Conservation (phyloP, 2,329 filamentous ascomycete genomes). For the Penicillium sp. region DNA sequence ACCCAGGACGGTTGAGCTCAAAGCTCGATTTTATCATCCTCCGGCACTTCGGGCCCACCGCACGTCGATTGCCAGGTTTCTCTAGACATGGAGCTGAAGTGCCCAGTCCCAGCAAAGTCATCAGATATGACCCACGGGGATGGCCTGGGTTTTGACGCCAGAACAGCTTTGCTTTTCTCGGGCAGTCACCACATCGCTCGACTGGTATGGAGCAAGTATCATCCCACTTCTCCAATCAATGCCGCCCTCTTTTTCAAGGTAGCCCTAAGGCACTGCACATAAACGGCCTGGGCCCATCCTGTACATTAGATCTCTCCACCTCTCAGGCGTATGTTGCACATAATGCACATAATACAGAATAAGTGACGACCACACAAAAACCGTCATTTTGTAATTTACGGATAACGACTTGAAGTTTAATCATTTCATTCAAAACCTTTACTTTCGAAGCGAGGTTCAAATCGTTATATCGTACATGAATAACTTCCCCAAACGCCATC, state of each 20-base stretch:
- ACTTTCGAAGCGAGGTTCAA: slow-evolving; percentile 6
- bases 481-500: slow-evolving; percentile 92
- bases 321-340: not conserved
- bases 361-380: not conserved
- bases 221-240: not conserved
- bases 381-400: not conserved
- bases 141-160: not conserved
- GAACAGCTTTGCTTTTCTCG: not conserved
- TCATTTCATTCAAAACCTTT: slow-evolving; percentile 1
- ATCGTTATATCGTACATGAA: slow-evolving; percentile 72
- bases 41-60: not conserved
- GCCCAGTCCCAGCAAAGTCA: not conserved
- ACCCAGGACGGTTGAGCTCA: slow-evolving; percentile 19
- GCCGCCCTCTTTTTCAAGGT: not conserved
- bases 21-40: not conserved
- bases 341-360: slow-evolving; percentile 1
- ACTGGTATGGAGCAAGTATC: not conserved
- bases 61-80: not conserved
- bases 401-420: not conserved
- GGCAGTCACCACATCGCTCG: not conserved
- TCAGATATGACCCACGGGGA: not conserved
- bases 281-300: not conserved
- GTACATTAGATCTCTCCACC: slow-evolving; percentile 1
- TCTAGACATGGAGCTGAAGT: not conserved
- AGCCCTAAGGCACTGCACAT: not conserved